Conservation (phyloP, 2,329 filamentous ascomycete species). For the Paraphoma chrysanthemicola region DNA sequence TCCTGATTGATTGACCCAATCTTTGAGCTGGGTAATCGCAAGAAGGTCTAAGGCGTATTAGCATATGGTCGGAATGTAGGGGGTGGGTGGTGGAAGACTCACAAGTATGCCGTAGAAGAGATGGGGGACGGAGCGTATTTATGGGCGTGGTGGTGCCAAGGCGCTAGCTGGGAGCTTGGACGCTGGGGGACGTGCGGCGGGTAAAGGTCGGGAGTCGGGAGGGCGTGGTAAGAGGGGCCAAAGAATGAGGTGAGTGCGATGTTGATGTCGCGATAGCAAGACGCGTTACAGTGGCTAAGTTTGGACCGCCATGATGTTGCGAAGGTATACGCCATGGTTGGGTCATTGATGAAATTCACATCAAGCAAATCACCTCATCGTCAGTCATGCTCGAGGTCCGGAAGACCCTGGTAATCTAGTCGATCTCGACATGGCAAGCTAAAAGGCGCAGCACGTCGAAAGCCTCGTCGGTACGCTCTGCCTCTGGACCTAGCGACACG, state of each 20-base stretch:
- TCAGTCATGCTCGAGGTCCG: no score
- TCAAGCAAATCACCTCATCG: not conserved
- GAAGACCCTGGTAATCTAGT: no score
- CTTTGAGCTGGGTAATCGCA: slow-evolving; percentile 41
- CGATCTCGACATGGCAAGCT: no score
- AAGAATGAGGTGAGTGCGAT: not conserved
- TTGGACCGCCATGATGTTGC: no score
- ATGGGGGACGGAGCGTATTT: not conserved
- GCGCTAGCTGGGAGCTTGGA: not conserved
- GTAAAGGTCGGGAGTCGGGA: not conserved
- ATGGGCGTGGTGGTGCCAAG: not conserved
- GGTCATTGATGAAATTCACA: not conserved
- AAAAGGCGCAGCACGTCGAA: no score
- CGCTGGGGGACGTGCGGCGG: not conserved
- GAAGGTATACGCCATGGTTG: not conserved
- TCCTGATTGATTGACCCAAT: slow-evolving; percentile 34
- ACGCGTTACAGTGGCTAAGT: not conserved
- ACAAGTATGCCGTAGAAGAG: slow-evolving; percentile 24
- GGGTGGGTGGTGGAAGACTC: no score
- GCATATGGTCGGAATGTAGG: no score
- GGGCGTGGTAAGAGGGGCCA: not conserved
- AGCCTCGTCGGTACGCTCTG: no score
- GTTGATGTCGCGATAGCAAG: not conserved
- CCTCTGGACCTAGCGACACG: no score
- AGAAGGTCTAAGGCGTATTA: slow-evolving; percentile 31